Evolutionary conservation across 306 rosid genomes (phyloP).

Genomic region (Fagus sylvatica): DNA sequence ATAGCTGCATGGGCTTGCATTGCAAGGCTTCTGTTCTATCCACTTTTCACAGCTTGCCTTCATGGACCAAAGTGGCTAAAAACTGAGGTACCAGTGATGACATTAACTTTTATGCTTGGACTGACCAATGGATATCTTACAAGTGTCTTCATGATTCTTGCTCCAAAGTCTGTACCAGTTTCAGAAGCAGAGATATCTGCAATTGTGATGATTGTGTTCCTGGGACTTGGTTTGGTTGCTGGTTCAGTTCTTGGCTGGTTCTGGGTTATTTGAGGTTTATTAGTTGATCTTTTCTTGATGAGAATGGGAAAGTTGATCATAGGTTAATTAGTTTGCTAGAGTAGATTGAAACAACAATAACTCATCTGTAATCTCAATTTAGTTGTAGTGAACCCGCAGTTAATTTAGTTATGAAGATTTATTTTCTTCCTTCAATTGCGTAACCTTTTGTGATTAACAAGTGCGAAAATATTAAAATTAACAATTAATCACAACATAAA

Average conservation of each 20-base stretch:
- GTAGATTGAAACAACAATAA: neutral
- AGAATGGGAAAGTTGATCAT: neutral
- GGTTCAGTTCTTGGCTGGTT: constrained; percentile 92
- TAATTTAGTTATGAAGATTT: no score
- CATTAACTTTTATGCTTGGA: constrained; percentile 79
- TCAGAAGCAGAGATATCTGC: constrained; percentile 78
- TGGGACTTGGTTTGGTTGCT: constrained; percentile 80
- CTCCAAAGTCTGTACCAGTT: constrained; percentile 63
- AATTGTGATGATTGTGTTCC: constrained; percentile 73
- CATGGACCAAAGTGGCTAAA: constrained; percentile 85
- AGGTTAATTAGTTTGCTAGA: constrained; percentile 15
- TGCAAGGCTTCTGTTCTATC: constrained; percentile 71
- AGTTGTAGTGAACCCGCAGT: no score
- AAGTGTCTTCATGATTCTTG: constrained; percentile 76
- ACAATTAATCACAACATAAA: no score
- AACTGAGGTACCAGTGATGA: constrained; percentile 59
- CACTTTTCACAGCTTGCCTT: constrained; percentile 72
- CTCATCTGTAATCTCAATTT: no score
- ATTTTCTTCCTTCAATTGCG: no score
- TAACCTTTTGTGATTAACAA: no score
- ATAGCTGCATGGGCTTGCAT: constrained; percentile 62
- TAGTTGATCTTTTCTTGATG: neutral
- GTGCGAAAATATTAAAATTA: no score
- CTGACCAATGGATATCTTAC: constrained; percentile 79
- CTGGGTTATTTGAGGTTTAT: constrained; percentile 57